Evolutionary conservation across 257 asterid species (phyloP).

Genomic region (Przewalskia tangutica): DNA sequence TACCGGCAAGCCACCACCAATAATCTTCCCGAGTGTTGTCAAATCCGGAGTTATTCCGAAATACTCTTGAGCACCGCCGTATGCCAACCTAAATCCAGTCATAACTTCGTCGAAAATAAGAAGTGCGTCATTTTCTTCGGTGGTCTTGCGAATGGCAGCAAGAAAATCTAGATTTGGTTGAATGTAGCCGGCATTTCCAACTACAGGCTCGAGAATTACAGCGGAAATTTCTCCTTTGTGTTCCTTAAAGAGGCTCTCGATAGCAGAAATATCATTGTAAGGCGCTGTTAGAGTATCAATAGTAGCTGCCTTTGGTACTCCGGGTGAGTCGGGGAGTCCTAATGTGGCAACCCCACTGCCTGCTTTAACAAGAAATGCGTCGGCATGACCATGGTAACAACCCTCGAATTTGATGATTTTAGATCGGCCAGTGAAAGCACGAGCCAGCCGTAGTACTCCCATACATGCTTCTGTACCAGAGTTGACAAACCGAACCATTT

Average conservation of each 20-base stretch:
- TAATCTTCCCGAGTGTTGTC: constrained; percentile 92
- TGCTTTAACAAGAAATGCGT: constrained; percentile 94
- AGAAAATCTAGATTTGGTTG: constrained; percentile 74
- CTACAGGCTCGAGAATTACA: constrained; percentile 83
- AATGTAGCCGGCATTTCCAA: constrained; percentile 92
- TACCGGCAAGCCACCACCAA: constrained; percentile 96
- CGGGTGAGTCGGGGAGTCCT: constrained; percentile 97
- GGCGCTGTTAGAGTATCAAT: constrained; percentile 69
- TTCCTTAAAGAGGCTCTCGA: constrained; percentile 56
- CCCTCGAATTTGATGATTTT: constrained; percentile 94
- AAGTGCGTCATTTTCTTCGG: constrained; percentile 57
- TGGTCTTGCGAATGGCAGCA: constrained; percentile 39
- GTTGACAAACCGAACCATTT: constrained; percentile 98
- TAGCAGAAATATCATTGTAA: constrained; percentile 54
- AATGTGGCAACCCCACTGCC: constrained; percentile 99
- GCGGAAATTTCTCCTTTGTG: constrained; percentile 80
- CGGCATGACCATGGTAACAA: constrained; percentile 98
- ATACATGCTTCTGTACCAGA: constrained; percentile 99
- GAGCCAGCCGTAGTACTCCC: constrained; percentile 91
- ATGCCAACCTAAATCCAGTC: constrained; percentile 87
- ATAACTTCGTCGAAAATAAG: constrained; percentile 91
- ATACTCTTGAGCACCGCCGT: constrained; percentile 98
- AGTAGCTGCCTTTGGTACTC: constrained; percentile 88
- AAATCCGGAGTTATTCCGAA: constrained; percentile 87
- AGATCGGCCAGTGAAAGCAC: constrained; percentile 78